Conservation (phyloP, 352 stramenopile species). For the Pythium rishiriense region DNA sequence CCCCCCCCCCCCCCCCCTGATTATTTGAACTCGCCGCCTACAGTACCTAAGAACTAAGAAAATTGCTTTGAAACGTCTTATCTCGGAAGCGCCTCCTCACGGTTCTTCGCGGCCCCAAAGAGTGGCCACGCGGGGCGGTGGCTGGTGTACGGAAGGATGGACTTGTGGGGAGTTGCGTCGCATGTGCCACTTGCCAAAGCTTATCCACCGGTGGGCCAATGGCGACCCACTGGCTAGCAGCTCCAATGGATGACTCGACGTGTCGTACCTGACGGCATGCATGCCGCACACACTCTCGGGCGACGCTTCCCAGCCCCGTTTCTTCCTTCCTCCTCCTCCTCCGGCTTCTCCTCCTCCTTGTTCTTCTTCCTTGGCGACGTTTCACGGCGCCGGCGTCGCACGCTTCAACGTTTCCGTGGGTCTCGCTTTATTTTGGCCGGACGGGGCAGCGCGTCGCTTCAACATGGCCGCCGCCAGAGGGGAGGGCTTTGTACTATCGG, state of each 20-base stretch:
- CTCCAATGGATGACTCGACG: too few species aligned
- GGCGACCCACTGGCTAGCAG: neutral
- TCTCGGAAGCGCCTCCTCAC: neutral
- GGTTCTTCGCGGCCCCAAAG: neutral
- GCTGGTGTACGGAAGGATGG: too few species aligned
- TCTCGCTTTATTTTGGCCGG: too few species aligned
- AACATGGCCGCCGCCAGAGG: neutral
- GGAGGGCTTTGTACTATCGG: too few species aligned
- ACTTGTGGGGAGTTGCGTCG: too few species aligned
- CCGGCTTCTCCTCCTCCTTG: neutral
- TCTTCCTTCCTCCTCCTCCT: neutral
- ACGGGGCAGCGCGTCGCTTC: neutral
- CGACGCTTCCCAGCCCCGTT: neutral
- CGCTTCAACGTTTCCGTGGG: neutral
- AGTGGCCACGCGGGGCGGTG: too few species aligned
- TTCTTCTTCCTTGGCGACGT: neutral
- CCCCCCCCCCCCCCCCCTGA: too few species aligned
- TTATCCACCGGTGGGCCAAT: neutral
- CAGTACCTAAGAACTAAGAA: conserved; percentile 13
- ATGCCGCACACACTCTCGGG: neutral
- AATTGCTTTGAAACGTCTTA: neutral
- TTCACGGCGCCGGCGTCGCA: neutral
- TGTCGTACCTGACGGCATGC: too few species aligned
- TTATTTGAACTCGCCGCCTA: conserved; percentile 3
- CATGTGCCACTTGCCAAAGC: too few species aligned